Conservation (phyloP, 345 rosid species). For the Toxicodendron radicans region DNA sequence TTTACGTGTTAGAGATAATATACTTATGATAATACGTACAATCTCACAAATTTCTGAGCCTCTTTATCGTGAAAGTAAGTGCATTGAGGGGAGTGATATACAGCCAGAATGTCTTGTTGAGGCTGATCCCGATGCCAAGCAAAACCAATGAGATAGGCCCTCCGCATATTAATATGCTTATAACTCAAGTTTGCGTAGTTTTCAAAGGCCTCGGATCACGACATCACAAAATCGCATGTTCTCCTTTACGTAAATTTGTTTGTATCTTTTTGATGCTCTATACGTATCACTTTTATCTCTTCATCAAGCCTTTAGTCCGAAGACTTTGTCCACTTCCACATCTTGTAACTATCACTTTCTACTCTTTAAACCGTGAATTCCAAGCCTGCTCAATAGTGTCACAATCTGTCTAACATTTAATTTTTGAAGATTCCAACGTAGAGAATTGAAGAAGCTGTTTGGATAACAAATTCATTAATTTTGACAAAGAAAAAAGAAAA, state of each 20-base stretch:
- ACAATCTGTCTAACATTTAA: conserved; percentile 14
- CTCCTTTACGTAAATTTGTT: too few relatives aligned
- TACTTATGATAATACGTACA: neutral
- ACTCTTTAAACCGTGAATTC: conserved; percentile 17
- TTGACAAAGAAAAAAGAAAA: conserved; percentile 1
- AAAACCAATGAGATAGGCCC: conserved; percentile 13
- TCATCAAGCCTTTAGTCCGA: conserved; percentile 15
- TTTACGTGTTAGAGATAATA: neutral
- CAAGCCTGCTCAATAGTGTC: conserved; percentile 12
- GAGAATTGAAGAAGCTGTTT: conserved; percentile 15
- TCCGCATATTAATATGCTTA: conserved; percentile 11
- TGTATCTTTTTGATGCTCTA: conserved; percentile 12
- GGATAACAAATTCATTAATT: conserved; percentile 13
- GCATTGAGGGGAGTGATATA: conserved; percentile 8
- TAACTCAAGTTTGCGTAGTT: conserved; percentile 23
- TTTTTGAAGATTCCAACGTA: conserved; percentile 24
- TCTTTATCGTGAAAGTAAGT: neutral
- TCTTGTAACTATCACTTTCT: conserved; percentile 10
- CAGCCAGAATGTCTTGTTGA: conserved; percentile 38
- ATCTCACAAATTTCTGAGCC: neutral
- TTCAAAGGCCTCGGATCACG: conserved; percentile 31
- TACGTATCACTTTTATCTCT: conserved; percentile 6
- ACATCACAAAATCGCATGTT: conserved; percentile 24
- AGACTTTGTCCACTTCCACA: conserved; percentile 17
- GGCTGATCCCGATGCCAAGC: conserved; percentile 37